Evolutionary conservation across 2,329 filamentous ascomycete genomes (phyloP).

Genomic region (Lasiodiplodia gonubiensis): DNA sequence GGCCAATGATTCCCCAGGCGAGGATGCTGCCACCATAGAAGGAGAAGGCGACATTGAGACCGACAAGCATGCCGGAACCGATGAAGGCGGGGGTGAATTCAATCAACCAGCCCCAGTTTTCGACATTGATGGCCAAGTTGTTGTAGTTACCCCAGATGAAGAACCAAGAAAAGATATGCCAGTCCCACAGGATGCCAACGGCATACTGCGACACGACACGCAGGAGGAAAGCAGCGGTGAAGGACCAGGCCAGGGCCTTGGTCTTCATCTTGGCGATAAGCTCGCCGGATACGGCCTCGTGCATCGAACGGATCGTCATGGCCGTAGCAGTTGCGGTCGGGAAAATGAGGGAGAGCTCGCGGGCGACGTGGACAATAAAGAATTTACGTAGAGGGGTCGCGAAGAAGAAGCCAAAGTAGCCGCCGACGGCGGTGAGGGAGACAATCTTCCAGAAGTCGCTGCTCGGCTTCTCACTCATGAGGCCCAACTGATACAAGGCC

Average conservation of each 20-base stretch:
- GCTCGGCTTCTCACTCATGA: slow-evolving; percentile 57
- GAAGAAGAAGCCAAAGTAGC: slow-evolving; percentile 69
- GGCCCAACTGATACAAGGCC: slow-evolving; percentile 63
- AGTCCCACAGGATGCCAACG: slow-evolving; percentile 65
- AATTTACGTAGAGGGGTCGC: slow-evolving; percentile 61
- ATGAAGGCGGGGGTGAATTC: slow-evolving; percentile 67
- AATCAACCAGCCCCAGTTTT: slow-evolving; percentile 68
- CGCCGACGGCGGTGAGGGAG: slow-evolving; percentile 65
- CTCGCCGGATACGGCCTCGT: slow-evolving; percentile 60
- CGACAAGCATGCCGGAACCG: slow-evolving; percentile 52
- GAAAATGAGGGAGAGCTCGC: slow-evolving; percentile 65
- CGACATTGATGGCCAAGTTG: slow-evolving; percentile 56
- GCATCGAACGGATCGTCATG: slow-evolving; percentile 68
- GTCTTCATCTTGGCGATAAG: slow-evolving; percentile 62
- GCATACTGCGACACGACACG: slow-evolving; percentile 66
- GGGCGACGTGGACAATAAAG: slow-evolving; percentile 69
- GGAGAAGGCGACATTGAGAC: slow-evolving; percentile 63
- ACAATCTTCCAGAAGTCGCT: slow-evolving; percentile 64
- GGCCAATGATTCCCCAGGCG: slow-evolving; percentile 65
- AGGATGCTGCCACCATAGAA: slow-evolving; percentile 63
- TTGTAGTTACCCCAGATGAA: slow-evolving; percentile 62
- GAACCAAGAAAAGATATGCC: slow-evolving; percentile 62
- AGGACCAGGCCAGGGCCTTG: slow-evolving; percentile 60
- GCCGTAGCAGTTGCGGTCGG: slow-evolving; percentile 66
- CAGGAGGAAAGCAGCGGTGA: slow-evolving; percentile 57